A percentile compares a stretch with the other conserved stretches of the same genome.
These are phyloP conservation scores for Plenodomus biglobosus DNA, from an alignment of 2,329 filamentous ascomycete species.

Conservation along the genomic window DNA sequence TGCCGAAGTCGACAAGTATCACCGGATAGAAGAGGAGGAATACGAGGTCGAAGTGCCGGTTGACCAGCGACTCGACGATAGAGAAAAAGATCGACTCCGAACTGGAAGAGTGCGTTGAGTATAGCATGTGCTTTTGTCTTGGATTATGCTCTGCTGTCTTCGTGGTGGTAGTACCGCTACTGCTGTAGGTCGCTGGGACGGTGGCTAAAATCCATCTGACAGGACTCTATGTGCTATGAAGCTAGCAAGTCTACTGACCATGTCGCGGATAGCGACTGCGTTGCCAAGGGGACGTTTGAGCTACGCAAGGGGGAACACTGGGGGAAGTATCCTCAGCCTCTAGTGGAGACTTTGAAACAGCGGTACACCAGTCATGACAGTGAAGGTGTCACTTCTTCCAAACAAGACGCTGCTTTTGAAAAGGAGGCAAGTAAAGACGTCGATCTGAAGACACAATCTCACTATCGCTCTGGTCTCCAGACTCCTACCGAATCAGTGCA, in stretches of 20 bases:
- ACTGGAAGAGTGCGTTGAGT: constrained; percentile 34
- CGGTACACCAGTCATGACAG: neutral
- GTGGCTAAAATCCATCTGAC: neutral
- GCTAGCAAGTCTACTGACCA: neutral
- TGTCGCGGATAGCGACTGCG: neutral
- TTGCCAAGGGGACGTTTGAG: neutral
- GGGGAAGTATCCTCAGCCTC: neutral
- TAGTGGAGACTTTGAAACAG: neutral
- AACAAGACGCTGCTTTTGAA: neutral
- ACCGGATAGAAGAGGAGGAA: constrained; percentile 73
- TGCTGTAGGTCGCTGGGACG: neutral
- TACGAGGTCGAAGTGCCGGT: constrained; percentile 68
- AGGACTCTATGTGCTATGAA: neutral
- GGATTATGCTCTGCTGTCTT: constrained; percentile 1
- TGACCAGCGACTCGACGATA: constrained; percentile 17
- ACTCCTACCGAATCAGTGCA: neutral
- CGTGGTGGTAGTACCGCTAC: neutral
- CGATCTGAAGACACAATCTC: neutral
- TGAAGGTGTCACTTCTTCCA: neutral
- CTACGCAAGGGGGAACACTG: neutral
- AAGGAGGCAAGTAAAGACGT: neutral
- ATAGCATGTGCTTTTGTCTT: constrained; percentile 16
- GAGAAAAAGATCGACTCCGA: constrained; percentile 22
- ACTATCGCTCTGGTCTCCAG: neutral
- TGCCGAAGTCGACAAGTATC: constrained; percentile 66